Base-by-base conservation (phyloP, 2,329 filamentous ascomycete species). In the Myotisia sp. region DNA sequence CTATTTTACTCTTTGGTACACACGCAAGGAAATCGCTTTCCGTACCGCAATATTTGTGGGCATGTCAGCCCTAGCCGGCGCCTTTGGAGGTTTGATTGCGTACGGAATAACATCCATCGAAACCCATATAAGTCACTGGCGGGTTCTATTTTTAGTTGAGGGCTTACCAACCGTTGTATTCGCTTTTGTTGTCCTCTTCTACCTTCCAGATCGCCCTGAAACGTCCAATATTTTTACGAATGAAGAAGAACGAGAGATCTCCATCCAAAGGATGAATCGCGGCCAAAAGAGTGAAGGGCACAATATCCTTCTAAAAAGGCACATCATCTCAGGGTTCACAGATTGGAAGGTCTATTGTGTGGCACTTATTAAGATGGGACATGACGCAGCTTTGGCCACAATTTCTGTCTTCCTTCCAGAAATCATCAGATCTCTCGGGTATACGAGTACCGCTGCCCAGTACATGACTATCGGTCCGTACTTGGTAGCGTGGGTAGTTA, bases 401-500 rank as follows among this genome's bases (percentile, higher is more conserved):
- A 50, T 55, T 14, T 51, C 51, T 6, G 51, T 63, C 35, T 64
- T 56, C 43, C 48, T 58, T 4, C 59, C 58, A 2, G 62, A 57
- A 6, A 63, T 63, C 33, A 48, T 63, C 36, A 50, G 34, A 9
- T 63, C 67, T 20, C 55, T 77, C 1, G 70, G 73, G 3, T 77
- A 75, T 47, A 61, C 61, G 0, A 62, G 63, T 4, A 68, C 65
- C 10, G 47, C 46, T 8, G 56, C 70, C 48, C 41, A 72, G 59
- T 45, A 72, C 7, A 54, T 63, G 50, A 59, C 61, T 0, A 59
- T 68, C 17, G 64, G 68, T 2, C 68, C 75, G 41, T 69, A 71
- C 50, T 67, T 79, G 48, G 67, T 72, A 1, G 78, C 80, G 9
- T 73, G 77, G 34, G 69, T 72, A 4, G 46, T 73, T 1, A 64